Evolutionary conservation across 495 filamentous ascomycete genomes (phyloP).

Genomic region (Pseudevernia furfuracea): DNA sequence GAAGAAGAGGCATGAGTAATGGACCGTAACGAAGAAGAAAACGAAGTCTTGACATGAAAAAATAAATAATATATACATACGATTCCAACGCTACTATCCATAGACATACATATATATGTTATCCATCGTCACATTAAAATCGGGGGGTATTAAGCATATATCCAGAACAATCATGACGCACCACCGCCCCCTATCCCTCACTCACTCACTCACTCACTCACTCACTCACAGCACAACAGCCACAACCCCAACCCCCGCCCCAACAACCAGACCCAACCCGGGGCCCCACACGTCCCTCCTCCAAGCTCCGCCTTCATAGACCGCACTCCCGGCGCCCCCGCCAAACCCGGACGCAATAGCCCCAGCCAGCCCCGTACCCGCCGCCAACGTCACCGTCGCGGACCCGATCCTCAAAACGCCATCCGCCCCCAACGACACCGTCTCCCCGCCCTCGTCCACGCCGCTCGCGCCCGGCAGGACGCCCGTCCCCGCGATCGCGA

Average conservation of each 20-base stretch:
- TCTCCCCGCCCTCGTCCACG: background rate
- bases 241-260: background rate
- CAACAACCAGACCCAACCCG: background rate
- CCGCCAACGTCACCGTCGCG: too few species aligned
- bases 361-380: background rate
- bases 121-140: too few species aligned
- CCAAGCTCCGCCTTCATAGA: too few species aligned
- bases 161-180: background rate
- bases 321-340: too few species aligned
- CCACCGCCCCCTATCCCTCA: background rate
- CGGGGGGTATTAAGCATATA: too few species aligned
- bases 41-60: background rate
- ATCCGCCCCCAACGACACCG: background rate
- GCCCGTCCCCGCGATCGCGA: too few species aligned
- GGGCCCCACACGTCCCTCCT: background rate
- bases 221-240: background rate
- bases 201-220: too few species aligned
- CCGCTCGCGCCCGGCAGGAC: background rate
- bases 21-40: background rate
- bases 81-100: background rate
- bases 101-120: too few species aligned
- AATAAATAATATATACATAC: slow-evolving; percentile 1
- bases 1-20: background rate
- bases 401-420: too few species aligned
- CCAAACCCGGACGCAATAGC: background rate